These are phyloP conservation scores for Cucumis hystrix DNA, from an alignment of 306 rosid species.

Conservation along the genomic window DNA sequence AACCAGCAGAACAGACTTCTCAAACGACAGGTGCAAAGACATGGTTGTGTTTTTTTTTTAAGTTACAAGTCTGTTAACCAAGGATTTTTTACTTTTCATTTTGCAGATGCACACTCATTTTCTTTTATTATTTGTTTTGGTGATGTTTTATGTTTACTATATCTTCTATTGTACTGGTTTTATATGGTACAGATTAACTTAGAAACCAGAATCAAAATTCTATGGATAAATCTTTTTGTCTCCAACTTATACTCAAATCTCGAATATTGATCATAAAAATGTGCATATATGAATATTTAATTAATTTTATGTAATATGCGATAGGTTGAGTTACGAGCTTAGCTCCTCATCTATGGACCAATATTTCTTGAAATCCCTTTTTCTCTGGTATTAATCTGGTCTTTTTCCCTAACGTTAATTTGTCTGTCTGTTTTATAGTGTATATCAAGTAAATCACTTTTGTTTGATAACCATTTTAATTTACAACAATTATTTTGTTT, in stretches of 20 bases:
- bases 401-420: too few relatives aligned
- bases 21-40: constrained; percentile 69
- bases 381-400: too few relatives aligned
- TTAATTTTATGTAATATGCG: background rate
- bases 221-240: background rate
- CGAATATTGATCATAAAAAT: background rate
- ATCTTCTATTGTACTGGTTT: background rate
- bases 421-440: too few relatives aligned
- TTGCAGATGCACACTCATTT: background rate
- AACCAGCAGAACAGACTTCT: constrained; percentile 84
- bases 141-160: constrained; percentile 1
- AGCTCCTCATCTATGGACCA: background rate
- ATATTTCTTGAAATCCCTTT: background rate
- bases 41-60: background rate
- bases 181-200: background rate
- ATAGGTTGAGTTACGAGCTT: background rate
- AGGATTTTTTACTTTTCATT: background rate
- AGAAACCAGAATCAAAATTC: background rate
- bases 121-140: background rate
- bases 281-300: background rate
- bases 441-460: too few relatives aligned
- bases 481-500: too few relatives aligned
- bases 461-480: too few relatives aligned
- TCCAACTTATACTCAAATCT: background rate
- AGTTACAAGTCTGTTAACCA: background rate